These are phyloP conservation scores for Pythium biforme DNA, from an alignment of 352 stramenopile species.

Conservation along the genomic window DNA sequence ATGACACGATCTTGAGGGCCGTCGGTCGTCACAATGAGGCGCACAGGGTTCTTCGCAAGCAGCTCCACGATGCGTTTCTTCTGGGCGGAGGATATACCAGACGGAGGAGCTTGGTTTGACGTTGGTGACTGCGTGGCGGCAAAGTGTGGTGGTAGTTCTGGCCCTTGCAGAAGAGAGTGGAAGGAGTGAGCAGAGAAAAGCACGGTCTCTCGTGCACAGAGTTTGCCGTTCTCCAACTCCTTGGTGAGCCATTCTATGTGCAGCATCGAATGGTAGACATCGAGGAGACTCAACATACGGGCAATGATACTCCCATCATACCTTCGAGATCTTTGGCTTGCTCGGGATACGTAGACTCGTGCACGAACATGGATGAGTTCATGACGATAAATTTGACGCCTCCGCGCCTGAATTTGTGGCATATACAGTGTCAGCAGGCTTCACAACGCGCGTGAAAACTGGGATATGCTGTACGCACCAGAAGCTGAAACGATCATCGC, in stretches of 20 bases:
- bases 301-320: constrained; percentile 15
- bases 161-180: constrained; percentile 25
- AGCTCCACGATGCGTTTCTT: constrained; percentile 22
- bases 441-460: too few species aligned
- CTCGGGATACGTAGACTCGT: constrained; percentile 28
- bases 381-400: constrained; percentile 79
- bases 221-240: constrained; percentile 78
- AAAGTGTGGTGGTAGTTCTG: constrained; percentile 25
- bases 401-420: constrained; percentile 56
- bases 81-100: constrained; percentile 16
- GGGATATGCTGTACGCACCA: constrained; percentile 60
- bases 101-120: not conserved
- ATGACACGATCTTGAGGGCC: constrained; percentile 30
- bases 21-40: constrained; percentile 24
- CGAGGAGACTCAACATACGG: not conserved
- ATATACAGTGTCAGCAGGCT: too few species aligned
- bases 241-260: constrained; percentile 66
- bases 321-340: constrained; percentile 53
- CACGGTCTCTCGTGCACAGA: constrained; percentile 67
- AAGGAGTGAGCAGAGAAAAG: constrained; percentile 42
- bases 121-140: not conserved
- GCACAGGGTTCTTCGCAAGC: constrained; percentile 15
- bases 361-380: constrained; percentile 51
- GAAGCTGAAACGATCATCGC: constrained; percentile 70
- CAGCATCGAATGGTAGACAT: not conserved